Evolutionary conservation across 192 early-diverging fungal species (phyloP).

Genomic region (Chytriomyces sp.): DNA sequence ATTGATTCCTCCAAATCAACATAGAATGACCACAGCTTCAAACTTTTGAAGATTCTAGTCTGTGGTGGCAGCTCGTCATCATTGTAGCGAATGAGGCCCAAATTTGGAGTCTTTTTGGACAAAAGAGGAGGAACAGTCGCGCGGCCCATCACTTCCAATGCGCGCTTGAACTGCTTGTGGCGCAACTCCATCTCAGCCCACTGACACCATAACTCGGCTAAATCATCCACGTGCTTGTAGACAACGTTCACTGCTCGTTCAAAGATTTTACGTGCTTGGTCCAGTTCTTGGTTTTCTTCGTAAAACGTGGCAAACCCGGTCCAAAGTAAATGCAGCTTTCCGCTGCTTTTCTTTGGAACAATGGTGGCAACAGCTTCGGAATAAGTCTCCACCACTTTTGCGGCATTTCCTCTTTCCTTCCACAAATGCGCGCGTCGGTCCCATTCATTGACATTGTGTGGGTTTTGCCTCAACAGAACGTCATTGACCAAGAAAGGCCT

Average conservation of each 20-base stretch:
- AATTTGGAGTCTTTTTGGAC: conserved; percentile 35
- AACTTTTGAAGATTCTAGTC: conserved; percentile 81
- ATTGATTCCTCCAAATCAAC: conserved; percentile 94
- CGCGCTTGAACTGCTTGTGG: conserved; percentile 64
- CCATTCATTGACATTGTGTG: conserved; percentile 91
- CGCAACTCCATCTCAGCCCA: conserved; percentile 88
- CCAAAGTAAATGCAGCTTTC: conserved; percentile 83
- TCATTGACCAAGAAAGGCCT: conserved; percentile 93
- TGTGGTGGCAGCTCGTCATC: conserved; percentile 83
- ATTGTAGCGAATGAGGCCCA: conserved; percentile 64
- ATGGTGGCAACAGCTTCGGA: conserved; percentile 73
- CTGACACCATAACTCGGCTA: conserved; percentile 87
- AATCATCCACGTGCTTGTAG: conserved; percentile 78
- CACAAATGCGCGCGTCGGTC: conserved; percentile 80
- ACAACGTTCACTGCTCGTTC: conserved; percentile 84
- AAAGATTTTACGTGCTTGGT: conserved; percentile 76
- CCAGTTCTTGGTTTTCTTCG: conserved; percentile 64
- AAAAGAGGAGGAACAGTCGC: conserved; percentile 74
- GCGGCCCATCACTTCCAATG: conserved; percentile 80
- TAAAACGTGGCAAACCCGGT: conserved; percentile 83
- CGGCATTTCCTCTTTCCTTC: conserved; percentile 48
- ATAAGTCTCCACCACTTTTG: conserved; percentile 75
- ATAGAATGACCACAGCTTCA: conserved; percentile 90
- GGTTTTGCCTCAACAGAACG: conserved; percentile 88
- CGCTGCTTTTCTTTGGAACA: conserved; percentile 76